Percentiles rank a stretch among this genome's conserved stretches.
These are phyloP conservation scores for Asterophora parasitica DNA, from an alignment of 768 basidiomycete genomes.

Conservation along the genomic window DNA sequence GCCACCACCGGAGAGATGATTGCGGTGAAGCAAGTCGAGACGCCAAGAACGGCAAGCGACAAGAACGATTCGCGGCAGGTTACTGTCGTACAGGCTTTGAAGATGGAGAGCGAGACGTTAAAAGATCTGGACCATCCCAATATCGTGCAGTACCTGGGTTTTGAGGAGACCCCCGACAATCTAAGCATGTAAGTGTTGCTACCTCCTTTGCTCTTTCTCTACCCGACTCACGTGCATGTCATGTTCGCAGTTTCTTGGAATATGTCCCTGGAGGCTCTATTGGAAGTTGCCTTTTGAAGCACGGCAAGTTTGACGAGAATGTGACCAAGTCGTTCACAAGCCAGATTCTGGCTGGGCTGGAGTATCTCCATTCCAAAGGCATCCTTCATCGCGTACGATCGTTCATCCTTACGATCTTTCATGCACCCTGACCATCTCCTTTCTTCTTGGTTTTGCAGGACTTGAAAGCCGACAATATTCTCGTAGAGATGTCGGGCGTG, in stretches of 20 bases:
- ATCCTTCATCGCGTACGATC: constrained; percentile 82
- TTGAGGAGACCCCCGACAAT: constrained; percentile 83
- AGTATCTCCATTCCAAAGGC: constrained; percentile 87
- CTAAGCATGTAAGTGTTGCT: constrained; percentile 77
- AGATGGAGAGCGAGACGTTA: constrained; percentile 92
- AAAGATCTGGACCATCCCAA: constrained; percentile 96
- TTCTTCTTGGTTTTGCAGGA: constrained; percentile 48
- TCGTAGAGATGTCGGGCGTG: constrained; percentile 85
- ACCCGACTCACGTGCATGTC: background rate
- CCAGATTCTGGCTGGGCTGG: constrained; percentile 88
- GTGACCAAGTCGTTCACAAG: constrained; percentile 89
- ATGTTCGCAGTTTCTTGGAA: constrained; percentile 77
- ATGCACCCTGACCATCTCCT: constrained; percentile 1
- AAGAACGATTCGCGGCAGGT: constrained; percentile 82
- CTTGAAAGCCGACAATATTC: constrained; percentile 96
- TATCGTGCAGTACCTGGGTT: constrained; percentile 96
- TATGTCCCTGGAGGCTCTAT: constrained; percentile 98
- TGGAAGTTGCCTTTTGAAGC: constrained; percentile 82
- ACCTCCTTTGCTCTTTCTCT: background rate
- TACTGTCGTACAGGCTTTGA: constrained; percentile 85
- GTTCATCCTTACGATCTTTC: background rate
- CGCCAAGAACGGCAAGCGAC: constrained; percentile 88
- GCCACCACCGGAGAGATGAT: constrained; percentile 98
- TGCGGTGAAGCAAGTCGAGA: constrained; percentile 98
- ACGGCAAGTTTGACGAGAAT: constrained; percentile 89